Evolutionary conservation across 2,329 filamentous ascomycete genomes (phyloP).

Genomic region (Trichoderma brevicompactum): DNA sequence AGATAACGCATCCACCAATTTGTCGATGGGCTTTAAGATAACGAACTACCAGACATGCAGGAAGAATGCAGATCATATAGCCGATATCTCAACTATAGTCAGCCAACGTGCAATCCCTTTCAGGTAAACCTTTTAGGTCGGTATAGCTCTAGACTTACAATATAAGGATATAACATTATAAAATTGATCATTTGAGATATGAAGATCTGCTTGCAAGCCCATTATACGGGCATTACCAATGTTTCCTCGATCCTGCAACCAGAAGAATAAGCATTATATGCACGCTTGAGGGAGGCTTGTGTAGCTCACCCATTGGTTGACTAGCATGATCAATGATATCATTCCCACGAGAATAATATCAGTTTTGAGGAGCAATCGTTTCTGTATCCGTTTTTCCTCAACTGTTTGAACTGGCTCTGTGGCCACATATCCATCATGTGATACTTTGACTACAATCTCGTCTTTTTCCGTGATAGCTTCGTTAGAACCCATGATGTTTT

Average conservation of each 20-base stretch:
- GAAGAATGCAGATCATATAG: conserved; percentile 16
- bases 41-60: background rate
- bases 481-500: too few species aligned
- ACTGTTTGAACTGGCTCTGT: background rate
- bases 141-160: background rate
- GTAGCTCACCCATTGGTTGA: background rate
- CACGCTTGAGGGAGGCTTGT: background rate
- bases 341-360: background rate
- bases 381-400: background rate
- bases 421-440: background rate
- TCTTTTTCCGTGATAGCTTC: too few species aligned
- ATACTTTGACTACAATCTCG: background rate
- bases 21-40: conserved; percentile 16
- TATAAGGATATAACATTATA: conserved; percentile 10
- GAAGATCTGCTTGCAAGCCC: conserved; percentile 5
- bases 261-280: background rate
- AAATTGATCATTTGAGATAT: conserved; percentile 6
- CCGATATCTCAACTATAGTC: background rate
- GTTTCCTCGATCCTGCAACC: conserved; percentile 15
- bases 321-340: background rate
- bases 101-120: background rate
- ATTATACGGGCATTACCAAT: conserved; percentile 7
- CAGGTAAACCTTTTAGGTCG: background rate
- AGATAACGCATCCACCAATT: conserved; percentile 7
- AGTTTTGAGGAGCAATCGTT: background rate